A percentile compares a stretch with the other conserved stretches of the same genome.
Conservation (phyloP, 1,284 basidiomycete species). For the Mrakiaceae sp. region DNA sequence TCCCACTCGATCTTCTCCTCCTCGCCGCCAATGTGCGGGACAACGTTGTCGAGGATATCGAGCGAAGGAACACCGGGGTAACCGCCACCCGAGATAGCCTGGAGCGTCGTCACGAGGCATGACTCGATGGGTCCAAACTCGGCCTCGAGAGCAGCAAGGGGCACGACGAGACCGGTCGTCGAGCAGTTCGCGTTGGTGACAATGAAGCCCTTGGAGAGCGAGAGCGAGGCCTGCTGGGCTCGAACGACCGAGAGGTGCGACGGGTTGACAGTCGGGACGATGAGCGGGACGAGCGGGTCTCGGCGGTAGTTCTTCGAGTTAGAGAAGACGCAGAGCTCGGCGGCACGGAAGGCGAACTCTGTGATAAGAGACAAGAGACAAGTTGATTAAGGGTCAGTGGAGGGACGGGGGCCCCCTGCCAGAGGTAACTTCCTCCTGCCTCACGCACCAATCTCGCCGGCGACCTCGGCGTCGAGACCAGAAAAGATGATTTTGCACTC, state of each 20-base stretch:
- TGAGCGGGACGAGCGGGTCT: constrained; percentile 88
- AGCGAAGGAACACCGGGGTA: constrained; percentile 88
- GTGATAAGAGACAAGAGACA: constrained; percentile 9
- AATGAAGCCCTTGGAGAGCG: constrained; percentile 79
- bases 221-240: constrained; percentile 62
- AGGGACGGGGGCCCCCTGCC: background rate
- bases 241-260: constrained; percentile 73
- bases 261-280: constrained; percentile 94
- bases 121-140: constrained; percentile 87
- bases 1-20: constrained; percentile 96
- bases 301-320: constrained; percentile 96
- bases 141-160: constrained; percentile 81
- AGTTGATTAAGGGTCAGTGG: background rate
- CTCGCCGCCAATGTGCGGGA: constrained; percentile 88
- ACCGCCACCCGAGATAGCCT: constrained; percentile 93
- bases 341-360: constrained; percentile 79
- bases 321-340: constrained; percentile 88
- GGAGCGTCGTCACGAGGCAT: constrained; percentile 86
- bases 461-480: constrained; percentile 86
- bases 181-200: constrained; percentile 98
- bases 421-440: background rate
- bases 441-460: constrained; percentile 79
- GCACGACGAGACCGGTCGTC: constrained; percentile 87
- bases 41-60: constrained; percentile 93
- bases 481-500: constrained; percentile 88